Evolutionary conservation across 805 yeast species (phyloP), one percentile per base, ranked within the genome.

Genomic region (Cyberlindnera xylosilytica): DNA sequence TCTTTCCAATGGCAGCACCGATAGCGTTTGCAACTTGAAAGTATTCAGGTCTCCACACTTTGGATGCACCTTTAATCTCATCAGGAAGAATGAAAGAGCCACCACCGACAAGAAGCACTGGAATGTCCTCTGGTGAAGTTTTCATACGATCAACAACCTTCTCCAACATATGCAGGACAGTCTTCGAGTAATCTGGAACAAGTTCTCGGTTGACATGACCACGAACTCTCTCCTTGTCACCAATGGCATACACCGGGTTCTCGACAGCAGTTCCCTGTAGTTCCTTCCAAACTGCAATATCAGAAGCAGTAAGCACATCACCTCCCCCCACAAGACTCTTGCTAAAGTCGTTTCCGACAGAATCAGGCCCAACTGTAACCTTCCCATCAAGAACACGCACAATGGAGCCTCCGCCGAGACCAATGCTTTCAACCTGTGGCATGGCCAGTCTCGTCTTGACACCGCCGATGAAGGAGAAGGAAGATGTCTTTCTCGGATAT

Each of bases 341-440:
- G 1, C 52, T 53, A 22, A 59, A 54, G 20, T 72, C 73, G 32
- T 63, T 53, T 6, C 77, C 79, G 17, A 69, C 69, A n/a, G 78
- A 72, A 35, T 72, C 78, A 0, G 79, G 78, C 1, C 78, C 78
- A 23, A 73, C 60, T 4, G 69, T 58, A 4, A 69, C 34, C 2
- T 42, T 28, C 4, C 41, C 54, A 20, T 49, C 51, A 2, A 45
- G 45, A 12, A 37, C 10, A 35, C 71, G 51, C 9, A 73, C 73
- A 16, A 69, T 62, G 3, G 78, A 73, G 3, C 78, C 78, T 41
- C 78, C 78, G 26, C 79, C 78, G 4, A 73, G 60, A 1, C 78
- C 79, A 41, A 74, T 65, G 46, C 72, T 65, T 49, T 69, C 76
- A 16, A 70, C 76, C 24, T 72, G 76, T 7, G 78, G 77, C 77